These are phyloP conservation scores for Candida pseudocylindracea DNA, from an alignment of 1,139 yeast species.

Conservation along the genomic window DNA sequence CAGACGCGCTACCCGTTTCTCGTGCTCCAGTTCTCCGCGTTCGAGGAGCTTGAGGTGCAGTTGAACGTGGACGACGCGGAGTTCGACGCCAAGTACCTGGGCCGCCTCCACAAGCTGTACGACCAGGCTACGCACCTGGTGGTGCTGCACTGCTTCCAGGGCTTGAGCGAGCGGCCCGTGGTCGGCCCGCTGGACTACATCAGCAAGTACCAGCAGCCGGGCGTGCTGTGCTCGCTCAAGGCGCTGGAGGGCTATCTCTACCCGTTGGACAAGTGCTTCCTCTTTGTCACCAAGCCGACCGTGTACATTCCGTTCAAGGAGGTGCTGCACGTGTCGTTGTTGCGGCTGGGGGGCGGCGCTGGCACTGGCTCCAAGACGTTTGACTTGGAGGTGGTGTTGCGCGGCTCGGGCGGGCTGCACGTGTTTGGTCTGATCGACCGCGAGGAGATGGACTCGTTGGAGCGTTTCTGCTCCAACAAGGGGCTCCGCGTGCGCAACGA, in stretches of 20 bases:
- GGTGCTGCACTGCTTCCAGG: constrained; percentile 73
- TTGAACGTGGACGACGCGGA: constrained; percentile 72
- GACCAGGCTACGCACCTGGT: constrained; percentile 75
- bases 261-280: constrained; percentile 74
- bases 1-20: constrained; percentile 91
- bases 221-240: constrained; percentile 76
- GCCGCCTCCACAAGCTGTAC: constrained; percentile 52
- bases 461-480: constrained; percentile 54
- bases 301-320: constrained; percentile 78
- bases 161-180: constrained; percentile 71
- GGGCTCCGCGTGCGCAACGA: constrained; percentile 72
- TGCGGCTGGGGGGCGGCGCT: constrained; percentile 54
- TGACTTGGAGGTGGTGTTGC: constrained; percentile 62
- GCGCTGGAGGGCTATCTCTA: constrained; percentile 90
- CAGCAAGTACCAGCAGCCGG: constrained; percentile 57
- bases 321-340: constrained; percentile 52
- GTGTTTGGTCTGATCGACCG: constrained; percentile 76
- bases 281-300: constrained; percentile 89
- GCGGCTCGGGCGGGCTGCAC: constrained; percentile 47
- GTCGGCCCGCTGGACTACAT: constrained; percentile 73
- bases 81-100: constrained; percentile 55
- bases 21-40: constrained; percentile 71
- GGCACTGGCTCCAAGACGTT: constrained; percentile 73
- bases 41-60: constrained; percentile 83
- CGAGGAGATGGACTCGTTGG: constrained; percentile 72